Evolutionary conservation across 768 basidiomycete species (phyloP), one percentile per base, ranked within the genome.

Genomic region (Ephemerocybe angulata): DNA sequence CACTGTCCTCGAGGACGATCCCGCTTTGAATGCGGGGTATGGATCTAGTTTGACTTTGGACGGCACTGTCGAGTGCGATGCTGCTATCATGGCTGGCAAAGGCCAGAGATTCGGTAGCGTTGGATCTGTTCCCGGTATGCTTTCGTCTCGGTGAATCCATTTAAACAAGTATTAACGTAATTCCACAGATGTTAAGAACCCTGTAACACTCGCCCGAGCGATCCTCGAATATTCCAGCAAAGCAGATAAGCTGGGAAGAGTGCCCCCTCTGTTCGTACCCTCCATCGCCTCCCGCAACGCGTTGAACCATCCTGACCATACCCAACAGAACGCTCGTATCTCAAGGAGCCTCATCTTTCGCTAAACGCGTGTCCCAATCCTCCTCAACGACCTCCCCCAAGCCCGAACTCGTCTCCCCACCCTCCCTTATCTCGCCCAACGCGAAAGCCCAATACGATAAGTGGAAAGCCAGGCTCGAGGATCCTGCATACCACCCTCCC

Each of bases 41-140:
- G 90, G 91, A 3, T 89, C 90, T 1, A 93, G 92, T 65, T 71
- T 93, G 43, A 90, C 88, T 0, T 58, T 85, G 3, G 74, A 80
- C n/a, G 89, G 91, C 13, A 72, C 71, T 2, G 89, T 91, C 17
- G 90, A 93, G 70, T 92, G 90, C 61, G 90, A 93, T 61, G 90
- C 90, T 7, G 78, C 87, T 12, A 72, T 92, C 53, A 88, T 90
- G 84, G 79, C 80, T 22, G 68, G 67, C 2, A 41, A 25, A n/a
- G 29, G 31, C 33, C 48, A 49, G 5, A 40, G 35, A 2, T 93
- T 88, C 64, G 90, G 88, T 25, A 83, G 85, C 59, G 79, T 86
- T 17, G 91, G 87, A 41, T 90, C 90, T 3, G 75, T 88, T 27
- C 76, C 85, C 65, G 87, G 88, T 85, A 61, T 33, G 60, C 33